Evolutionary conservation across 2,329 filamentous ascomycete genomes (phyloP).

Genomic region (Colletotrichum sp.): DNA sequence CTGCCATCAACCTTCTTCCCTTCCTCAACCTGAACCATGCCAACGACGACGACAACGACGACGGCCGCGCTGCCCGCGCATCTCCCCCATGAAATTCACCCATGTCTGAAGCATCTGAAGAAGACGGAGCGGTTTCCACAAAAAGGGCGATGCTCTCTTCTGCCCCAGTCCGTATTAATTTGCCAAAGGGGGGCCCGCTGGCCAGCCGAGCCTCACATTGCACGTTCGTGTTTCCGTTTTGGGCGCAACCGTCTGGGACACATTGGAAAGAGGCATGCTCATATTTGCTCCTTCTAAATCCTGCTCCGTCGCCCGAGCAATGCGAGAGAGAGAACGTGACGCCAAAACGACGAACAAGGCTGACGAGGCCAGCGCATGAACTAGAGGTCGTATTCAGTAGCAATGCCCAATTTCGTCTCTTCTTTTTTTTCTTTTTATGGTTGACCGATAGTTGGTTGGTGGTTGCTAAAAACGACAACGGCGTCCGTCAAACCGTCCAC

Average conservation of each 20-base stretch:
- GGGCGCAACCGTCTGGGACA: slow-evolving; percentile 2
- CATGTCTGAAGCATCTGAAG: background rate
- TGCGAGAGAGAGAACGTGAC: background rate
- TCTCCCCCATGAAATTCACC: background rate
- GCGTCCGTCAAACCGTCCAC: background rate
- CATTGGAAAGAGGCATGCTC: background rate
- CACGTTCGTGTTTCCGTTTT: slow-evolving; percentile 8
- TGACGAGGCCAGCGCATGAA: background rate
- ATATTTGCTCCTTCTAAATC: background rate
- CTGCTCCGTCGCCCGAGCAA: slow-evolving; percentile 14
- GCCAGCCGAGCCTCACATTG: slow-evolving; percentile 16
- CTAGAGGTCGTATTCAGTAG: background rate
- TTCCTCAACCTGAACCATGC: background rate
- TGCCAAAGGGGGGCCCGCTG: slow-evolving; percentile 3
- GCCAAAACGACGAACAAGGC: background rate
- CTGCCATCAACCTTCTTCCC: background rate
- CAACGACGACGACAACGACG: background rate
- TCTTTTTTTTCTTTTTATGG: background rate
- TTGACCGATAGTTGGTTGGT: background rate
- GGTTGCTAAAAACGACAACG: background rate
- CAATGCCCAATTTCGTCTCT: background rate
- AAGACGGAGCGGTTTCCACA: background rate
- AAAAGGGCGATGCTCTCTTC: background rate
- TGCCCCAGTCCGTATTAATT: slow-evolving; percentile 9
- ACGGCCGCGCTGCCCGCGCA: background rate